phyloP scores from a whole-genome alignment of 805 yeast species.

The Wickerhamiella brachini region DNA sequence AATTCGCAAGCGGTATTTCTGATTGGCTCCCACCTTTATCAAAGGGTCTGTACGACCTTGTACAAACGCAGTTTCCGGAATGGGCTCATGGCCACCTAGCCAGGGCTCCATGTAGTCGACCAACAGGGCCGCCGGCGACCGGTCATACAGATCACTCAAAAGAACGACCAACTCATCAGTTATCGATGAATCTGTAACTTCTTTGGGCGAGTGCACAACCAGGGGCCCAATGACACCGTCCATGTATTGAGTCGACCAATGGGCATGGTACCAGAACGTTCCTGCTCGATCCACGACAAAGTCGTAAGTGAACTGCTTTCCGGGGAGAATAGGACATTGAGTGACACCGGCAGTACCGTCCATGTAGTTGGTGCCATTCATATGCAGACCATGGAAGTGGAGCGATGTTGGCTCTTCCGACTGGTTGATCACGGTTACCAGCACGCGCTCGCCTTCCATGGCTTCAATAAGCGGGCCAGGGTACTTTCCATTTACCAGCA shows the following conservation, averaged over 20 bases:
- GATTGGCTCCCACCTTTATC: slow-evolving; percentile 7
- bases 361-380: slow-evolving; percentile 32
- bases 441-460: slow-evolving; percentile 25
- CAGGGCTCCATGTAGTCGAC: slow-evolving; percentile 28
- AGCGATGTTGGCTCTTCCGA: slow-evolving; percentile 28
- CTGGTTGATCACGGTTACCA: slow-evolving; percentile 29
- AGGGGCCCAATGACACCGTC: slow-evolving; percentile 39
- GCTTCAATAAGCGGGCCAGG: slow-evolving; percentile 39
- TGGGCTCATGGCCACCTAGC: slow-evolving; percentile 27
- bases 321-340: slow-evolving; percentile 37
- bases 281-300: slow-evolving; percentile 34
- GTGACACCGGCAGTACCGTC: slow-evolving; percentile 41
- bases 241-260: slow-evolving; percentile 32
- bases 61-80: slow-evolving; percentile 30
- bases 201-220: slow-evolving; percentile 27
- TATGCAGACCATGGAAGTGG: slow-evolving; percentile 44
- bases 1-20: slow-evolving; percentile 16
- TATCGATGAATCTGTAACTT: slow-evolving; percentile 21
- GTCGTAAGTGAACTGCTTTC: slow-evolving; percentile 29
- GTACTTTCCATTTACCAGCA: slow-evolving; percentile 28
- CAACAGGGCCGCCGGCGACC: slow-evolving; percentile 24
- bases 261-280: slow-evolving; percentile 45
- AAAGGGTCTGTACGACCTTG: slow-evolving; percentile 25
- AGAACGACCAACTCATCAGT: slow-evolving; percentile 26
- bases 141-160: slow-evolving; percentile 31